phyloP scores from a whole-genome alignment of 2,329 filamentous ascomycete genomes.

The Cercospora sp. region DNA sequence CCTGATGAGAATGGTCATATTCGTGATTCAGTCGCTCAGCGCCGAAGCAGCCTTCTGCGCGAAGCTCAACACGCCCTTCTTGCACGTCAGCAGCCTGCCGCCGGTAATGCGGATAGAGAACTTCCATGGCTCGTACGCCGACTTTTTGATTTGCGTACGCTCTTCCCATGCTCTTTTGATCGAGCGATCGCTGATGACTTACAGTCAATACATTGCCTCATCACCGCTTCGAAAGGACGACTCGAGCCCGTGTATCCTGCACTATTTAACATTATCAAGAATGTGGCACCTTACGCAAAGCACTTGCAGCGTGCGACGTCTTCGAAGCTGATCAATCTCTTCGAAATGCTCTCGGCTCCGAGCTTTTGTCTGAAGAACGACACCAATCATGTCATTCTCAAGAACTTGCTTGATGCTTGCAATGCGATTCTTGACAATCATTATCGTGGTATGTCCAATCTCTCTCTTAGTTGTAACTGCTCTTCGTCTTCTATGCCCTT shows the following conservation, averaged over 20 bases:
- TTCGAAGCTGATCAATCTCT: constrained; percentile 81
- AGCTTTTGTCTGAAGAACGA: constrained; percentile 92
- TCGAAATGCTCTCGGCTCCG: constrained; percentile 88
- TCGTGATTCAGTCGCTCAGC: constrained; percentile 90
- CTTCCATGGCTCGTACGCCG: constrained; percentile 87
- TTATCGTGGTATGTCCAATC: constrained; percentile 28
- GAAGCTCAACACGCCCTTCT: constrained; percentile 85
- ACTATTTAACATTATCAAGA: constrained; percentile 87
- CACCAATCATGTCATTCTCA: constrained; percentile 77
- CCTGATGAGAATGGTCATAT: constrained; percentile 94
- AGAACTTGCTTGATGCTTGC: constrained; percentile 81
- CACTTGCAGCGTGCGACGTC: constrained; percentile 72
- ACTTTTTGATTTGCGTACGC: constrained; percentile 85
- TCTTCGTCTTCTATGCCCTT: not conserved
- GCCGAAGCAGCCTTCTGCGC: constrained; percentile 88
- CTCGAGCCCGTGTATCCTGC: constrained; percentile 90
- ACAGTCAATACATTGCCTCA: constrained; percentile 85
- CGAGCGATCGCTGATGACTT: constrained; percentile 12
- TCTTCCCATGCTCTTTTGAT: not conserved
- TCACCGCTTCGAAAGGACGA: constrained; percentile 86
- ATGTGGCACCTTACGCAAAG: constrained; percentile 82
- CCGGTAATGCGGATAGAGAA: constrained; percentile 75
- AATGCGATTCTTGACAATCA: constrained; percentile 90
- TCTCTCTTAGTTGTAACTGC: not conserved
- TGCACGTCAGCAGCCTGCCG: constrained; percentile 84